Evolutionary conservation across 345 rosid genomes (phyloP), one percentile per base, ranked within the genome.

Genomic region (Nephelium lappaceum): DNA sequence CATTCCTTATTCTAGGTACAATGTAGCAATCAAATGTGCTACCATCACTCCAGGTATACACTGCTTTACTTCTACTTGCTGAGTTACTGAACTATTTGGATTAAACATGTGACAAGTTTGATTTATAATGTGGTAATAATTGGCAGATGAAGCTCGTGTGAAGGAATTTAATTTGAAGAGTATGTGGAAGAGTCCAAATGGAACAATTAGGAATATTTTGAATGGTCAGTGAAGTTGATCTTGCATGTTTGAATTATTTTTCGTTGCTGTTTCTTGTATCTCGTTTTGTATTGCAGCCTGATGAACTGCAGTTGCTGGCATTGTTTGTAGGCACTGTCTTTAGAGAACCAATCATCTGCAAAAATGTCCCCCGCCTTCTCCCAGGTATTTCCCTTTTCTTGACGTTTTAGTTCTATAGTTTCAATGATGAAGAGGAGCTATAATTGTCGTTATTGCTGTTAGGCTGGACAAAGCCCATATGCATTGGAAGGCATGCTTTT

Each of bases 131-230:
- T 80, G 43, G 74, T 71, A 64, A 58, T 78, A 18, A 72, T 57
- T 73, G 39, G 77, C 92, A 93, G 99, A 96, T 87, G 99, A 96
- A 87, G 92, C 85, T 82, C 98, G 99, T 72, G 84, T 94, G 41
- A 83, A 88, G 84, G 99, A 96, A 85, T 96, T 94, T 83, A 84
- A 63, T 60, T 88, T 96, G 91, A 96, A 94, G 88, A 84, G 87
- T 69, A 96, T 96, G 99, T 96, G 99, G 99, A 96, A 75, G 85
- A 96, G 99, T 83, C 98, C 98, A 27, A 94, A 96, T 79, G 97
- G 99, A 57, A 95, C 99, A 62, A 94, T 95, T 64, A 91, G 99
- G 86, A 95, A 95, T 80, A 95, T 95, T 71, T 85, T 95, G 84
- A 95, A 95, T 81, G 99, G 99, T 93, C 21, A 82, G 91, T 72